Percentiles rank a stretch among this genome's conserved stretches.
Conservation (phyloP, 2,329 filamentous ascomycete genomes). For the Zymoseptoria pseudotritici region DNA sequence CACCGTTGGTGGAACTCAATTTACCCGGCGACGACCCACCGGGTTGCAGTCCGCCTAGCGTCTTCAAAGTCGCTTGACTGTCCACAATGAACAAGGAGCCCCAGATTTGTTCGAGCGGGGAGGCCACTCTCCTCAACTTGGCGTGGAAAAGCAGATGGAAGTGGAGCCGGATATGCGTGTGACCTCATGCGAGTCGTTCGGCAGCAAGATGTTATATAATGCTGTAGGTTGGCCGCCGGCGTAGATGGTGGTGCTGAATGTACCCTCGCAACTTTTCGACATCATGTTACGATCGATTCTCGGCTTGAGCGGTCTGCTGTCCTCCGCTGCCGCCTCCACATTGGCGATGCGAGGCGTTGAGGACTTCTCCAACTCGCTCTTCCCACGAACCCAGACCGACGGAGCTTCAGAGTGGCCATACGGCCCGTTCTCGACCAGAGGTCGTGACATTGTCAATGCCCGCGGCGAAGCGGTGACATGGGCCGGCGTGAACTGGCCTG, state of each 20-base stretch:
- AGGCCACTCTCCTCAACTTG: background rate
- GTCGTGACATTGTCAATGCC: slow-evolving; percentile 17
- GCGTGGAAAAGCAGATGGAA: background rate
- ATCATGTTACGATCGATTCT: background rate
- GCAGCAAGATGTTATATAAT: background rate
- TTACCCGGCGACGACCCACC: background rate
- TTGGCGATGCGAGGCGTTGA: background rate
- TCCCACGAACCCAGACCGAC: background rate
- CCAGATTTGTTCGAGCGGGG: background rate
- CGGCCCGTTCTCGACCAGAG: slow-evolving; percentile 31
- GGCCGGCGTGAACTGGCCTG: slow-evolving; percentile 30
- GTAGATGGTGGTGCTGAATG: background rate
- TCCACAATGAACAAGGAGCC: background rate
- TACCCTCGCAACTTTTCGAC: background rate
- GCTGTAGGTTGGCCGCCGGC: background rate
- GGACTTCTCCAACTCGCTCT: background rate
- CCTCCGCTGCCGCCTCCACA: background rate
- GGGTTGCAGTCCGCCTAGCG: too few relatives aligned
- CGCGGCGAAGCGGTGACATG: slow-evolving; percentile 23
- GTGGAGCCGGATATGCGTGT: background rate
- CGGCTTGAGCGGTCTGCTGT: background rate
- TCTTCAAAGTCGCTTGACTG: background rate
- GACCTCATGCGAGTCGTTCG: background rate
- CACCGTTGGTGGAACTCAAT: background rate
- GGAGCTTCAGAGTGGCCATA: slow-evolving; percentile 16